These are phyloP conservation scores for Aspergillus texensis DNA, from an alignment of 2,329 filamentous ascomycete species.

Conservation along the genomic window DNA sequence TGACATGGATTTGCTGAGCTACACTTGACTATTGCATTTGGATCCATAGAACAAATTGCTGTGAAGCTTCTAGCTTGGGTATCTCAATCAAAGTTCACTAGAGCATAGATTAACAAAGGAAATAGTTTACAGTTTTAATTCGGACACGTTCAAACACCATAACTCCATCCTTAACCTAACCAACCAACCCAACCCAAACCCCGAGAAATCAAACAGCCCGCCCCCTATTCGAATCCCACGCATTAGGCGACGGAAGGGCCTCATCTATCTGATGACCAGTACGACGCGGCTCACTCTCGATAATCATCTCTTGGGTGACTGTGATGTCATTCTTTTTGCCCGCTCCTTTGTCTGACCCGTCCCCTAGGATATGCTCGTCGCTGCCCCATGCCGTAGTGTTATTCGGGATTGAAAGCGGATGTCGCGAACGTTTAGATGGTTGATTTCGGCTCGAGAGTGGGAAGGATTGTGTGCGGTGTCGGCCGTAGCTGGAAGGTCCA, in stretches of 20 bases:
- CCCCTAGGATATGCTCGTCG: slow-evolving; percentile 30
- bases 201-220: not conserved
- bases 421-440: slow-evolving; percentile 7
- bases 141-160: not conserved
- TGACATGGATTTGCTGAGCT: no score
- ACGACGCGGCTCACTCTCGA: slow-evolving; percentile 23
- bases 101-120: not conserved
- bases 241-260: not conserved
- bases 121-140: not conserved
- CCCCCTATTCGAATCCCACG: not conserved
- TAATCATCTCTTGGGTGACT: slow-evolving; percentile 30
- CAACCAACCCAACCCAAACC: not conserved
- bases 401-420: slow-evolving; percentile 1
- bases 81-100: no score
- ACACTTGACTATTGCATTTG: no score
- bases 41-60: no score
- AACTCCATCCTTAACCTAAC: not conserved
- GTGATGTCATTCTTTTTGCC: slow-evolving; percentile 25
- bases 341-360: not conserved
- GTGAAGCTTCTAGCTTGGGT: no score
- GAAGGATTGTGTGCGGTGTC: slow-evolving; percentile 20
- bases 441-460: slow-evolving; percentile 23
- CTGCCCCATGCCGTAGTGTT: slow-evolving; percentile 29
- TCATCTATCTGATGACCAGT: not conserved
- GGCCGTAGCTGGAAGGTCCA: slow-evolving; percentile 11